phyloP scores from a whole-genome alignment of 441 rosid genomes.

The Bruguiera hainesii region DNA sequence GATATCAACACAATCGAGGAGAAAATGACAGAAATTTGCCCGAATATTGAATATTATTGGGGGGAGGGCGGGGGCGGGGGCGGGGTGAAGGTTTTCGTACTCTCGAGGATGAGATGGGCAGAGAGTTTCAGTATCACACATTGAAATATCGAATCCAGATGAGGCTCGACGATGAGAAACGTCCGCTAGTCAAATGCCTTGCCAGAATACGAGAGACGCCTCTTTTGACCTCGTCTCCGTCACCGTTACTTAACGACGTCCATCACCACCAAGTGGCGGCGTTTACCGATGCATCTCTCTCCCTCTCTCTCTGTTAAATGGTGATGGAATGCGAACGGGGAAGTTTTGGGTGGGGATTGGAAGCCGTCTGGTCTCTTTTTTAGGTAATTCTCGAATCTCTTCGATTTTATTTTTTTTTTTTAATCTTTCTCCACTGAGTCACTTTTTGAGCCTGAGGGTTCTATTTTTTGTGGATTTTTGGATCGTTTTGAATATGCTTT shows the following conservation, averaged over 20 bases:
- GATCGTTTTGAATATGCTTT: conserved; percentile 30
- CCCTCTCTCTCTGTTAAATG: conserved; percentile 5
- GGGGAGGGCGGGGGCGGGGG: no score
- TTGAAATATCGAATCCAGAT: no score
- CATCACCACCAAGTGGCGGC: conserved; percentile 19
- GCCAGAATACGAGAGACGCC: conserved; percentile 26
- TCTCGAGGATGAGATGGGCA: no score
- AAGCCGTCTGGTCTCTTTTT: conserved; percentile 18
- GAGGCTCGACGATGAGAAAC: no score
- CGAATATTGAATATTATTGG: no score
- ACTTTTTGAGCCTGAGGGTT: conserved; percentile 16
- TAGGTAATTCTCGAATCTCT: conserved; percentile 33
- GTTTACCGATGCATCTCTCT: conserved; percentile 15
- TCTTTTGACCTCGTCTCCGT: conserved; percentile 28
- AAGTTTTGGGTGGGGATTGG: conserved; percentile 35
- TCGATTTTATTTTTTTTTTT: conserved; percentile 2
- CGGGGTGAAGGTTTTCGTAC: no score
- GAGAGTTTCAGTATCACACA: no score
- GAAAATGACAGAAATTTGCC: no score
- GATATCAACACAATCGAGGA: no score
- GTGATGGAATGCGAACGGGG: conserved; percentile 32
- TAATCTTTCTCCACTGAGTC: conserved; percentile 3
- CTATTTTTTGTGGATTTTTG: conserved; percentile 25
- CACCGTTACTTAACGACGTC: conserved; percentile 37
- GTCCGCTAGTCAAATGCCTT: no score